A percentile compares a stretch with the other conserved stretches of the same genome.
Conservation (phyloP, 2,329 filamentous ascomycete species). For the Xylariaceae sp. region DNA sequence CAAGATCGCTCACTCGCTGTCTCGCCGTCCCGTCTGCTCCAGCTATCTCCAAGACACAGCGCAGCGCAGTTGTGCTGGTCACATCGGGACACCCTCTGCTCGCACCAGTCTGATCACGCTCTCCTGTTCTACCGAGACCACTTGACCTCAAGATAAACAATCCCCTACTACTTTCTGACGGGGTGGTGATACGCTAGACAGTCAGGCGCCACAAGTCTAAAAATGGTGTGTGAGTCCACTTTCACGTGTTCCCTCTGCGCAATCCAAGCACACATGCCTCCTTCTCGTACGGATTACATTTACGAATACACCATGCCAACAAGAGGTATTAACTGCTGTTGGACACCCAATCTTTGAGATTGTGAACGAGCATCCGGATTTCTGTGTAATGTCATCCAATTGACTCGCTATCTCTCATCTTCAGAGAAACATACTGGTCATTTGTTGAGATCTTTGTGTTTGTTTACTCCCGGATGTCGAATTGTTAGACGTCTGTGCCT, state of each 20-base stretch:
- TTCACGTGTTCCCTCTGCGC: neutral
- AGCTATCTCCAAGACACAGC: neutral
- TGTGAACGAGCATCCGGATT: neutral
- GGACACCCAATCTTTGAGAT: neutral
- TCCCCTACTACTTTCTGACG: neutral
- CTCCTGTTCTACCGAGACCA: neutral
- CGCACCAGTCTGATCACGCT: neutral
- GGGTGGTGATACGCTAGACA: neutral
- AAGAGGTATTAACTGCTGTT: no score
- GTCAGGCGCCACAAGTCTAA: neutral
- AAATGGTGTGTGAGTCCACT: neutral
- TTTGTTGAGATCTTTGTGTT: no score
- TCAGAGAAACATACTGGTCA: no score
- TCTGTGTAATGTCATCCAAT: no score
- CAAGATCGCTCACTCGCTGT: neutral
- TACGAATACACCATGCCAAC: no score
- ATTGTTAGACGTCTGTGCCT: no score
- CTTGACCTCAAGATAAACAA: neutral
- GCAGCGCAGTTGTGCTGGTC: neutral
- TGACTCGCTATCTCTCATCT: no score
- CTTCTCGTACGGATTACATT: neutral
- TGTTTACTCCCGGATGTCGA: no score
- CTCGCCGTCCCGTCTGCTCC: neutral
- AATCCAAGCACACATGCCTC: neutral
- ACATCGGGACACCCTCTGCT: neutral